phyloP scores from a whole-genome alignment of 352 stramenopile species.

The Globisporangium emineosum region DNA sequence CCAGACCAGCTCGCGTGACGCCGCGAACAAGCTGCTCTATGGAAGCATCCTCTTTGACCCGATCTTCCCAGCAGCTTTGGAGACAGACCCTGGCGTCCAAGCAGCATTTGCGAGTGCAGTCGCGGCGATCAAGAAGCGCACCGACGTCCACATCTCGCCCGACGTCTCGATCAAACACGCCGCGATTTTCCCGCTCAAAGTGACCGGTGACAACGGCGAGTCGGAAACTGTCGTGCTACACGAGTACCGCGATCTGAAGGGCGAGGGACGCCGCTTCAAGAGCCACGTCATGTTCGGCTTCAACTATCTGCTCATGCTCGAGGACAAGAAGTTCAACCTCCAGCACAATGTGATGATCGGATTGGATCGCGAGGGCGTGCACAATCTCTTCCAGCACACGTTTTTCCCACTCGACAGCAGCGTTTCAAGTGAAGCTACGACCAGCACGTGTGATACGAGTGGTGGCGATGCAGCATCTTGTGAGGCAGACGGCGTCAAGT shows the following conservation, averaged over 20 bases:
- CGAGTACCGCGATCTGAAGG: conserved; percentile 31
- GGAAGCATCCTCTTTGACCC: conserved; percentile 55
- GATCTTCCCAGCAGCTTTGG: conserved; percentile 23
- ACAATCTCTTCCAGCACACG: conserved; percentile 78
- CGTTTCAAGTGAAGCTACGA: background rate
- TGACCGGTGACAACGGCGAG: conserved; percentile 67
- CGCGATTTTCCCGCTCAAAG: conserved; percentile 41
- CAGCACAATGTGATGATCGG: conserved; percentile 61
- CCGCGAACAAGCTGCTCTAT: conserved; percentile 49
- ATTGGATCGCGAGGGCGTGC: conserved; percentile 61
- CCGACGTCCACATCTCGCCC: conserved; percentile 40
- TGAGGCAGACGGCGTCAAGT: background rate
- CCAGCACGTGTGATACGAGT: background rate
- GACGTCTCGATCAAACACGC: conserved; percentile 29
- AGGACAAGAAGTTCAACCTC: conserved; percentile 50
- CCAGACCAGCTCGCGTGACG: conserved; percentile 7
- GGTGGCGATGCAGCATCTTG: background rate
- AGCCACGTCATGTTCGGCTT: conserved; percentile 71
- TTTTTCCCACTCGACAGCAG: conserved; percentile 30
- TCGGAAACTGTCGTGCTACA: conserved; percentile 71
- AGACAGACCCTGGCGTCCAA: conserved; percentile 38
- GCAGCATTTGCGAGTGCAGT: conserved; percentile 40
- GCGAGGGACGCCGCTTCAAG: conserved; percentile 40
- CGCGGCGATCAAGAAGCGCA: conserved; percentile 32
- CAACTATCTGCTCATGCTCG: conserved; percentile 39